Conservation (phyloP, 345 rosid genomes). For the Physaria fendleri region DNA sequence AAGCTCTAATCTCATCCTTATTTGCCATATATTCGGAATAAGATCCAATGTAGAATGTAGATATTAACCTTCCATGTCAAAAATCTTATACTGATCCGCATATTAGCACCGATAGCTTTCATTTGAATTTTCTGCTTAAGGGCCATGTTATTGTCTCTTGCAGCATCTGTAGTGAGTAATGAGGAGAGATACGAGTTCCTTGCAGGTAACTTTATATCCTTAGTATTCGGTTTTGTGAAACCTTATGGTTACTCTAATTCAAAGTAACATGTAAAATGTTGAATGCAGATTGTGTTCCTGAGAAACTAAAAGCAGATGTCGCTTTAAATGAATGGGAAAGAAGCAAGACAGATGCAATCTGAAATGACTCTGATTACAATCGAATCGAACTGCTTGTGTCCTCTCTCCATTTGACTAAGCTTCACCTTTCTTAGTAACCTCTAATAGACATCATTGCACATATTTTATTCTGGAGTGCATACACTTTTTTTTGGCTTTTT, state of each 20-base stretch:
- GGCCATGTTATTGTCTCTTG: conserved; percentile 26
- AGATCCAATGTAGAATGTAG: not conserved
- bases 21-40: not conserved
- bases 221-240: not conserved
- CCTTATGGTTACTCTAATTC: not conserved
- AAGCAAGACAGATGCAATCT: conserved; percentile 28
- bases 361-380: not conserved
- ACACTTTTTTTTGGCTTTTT: not conserved
- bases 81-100: not conserved
- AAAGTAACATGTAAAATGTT: not conserved
- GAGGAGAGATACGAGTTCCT: conserved; percentile 66
- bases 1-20: conserved; percentile 8
- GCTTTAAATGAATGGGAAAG: conserved; percentile 46
- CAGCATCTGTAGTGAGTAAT: conserved; percentile 62
- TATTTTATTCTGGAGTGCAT: not conserved
- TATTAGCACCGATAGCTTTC: not conserved
- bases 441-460: conserved; percentile 8
- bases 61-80: not conserved
- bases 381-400: not conserved
- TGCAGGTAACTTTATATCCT: conserved; percentile 44
- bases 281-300: conserved; percentile 65
- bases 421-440: not conserved
- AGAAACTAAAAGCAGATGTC: conserved; percentile 54
- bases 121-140: not conserved
- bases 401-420: not conserved